phyloP scores from a whole-genome alignment of 352 stramenopile genomes.

The Phytophthora vignae region DNA sequence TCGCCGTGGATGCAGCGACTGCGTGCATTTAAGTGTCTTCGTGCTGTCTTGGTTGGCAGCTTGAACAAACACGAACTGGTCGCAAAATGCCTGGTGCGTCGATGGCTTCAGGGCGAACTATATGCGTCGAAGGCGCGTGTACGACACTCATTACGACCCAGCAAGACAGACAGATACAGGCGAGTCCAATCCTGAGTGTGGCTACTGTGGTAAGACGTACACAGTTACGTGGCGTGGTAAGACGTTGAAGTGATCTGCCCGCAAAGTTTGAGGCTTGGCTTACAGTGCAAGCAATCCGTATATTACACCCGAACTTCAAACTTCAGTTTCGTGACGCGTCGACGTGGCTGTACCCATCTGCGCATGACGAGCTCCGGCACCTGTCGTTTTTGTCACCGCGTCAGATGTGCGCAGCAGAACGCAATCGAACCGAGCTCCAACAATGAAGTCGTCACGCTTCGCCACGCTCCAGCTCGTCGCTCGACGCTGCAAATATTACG shows the following conservation, averaged over 20 bases:
- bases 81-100: neutral
- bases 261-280: neutral
- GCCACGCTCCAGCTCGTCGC: slow-evolving; percentile 16
- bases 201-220: neutral
- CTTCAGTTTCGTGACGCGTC: slow-evolving; percentile 30
- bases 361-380: slow-evolving; percentile 11
- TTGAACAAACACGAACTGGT: neutral
- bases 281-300: too few species aligned
- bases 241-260: neutral
- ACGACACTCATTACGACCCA: neutral
- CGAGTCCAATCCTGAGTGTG: neutral
- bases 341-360: slow-evolving; percentile 12
- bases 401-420: slow-evolving; percentile 1
- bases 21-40: neutral
- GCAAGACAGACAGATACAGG: neutral
- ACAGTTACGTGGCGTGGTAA: neutral
- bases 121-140: neutral
- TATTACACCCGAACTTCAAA: slow-evolving; percentile 2
- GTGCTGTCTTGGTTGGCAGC: neutral
- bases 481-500: slow-evolving; percentile 82
- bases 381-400: slow-evolving; percentile 32
- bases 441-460: slow-evolving; percentile 24
- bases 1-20: neutral
- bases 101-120: neutral
- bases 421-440: slow-evolving; percentile 18